A percentile compares a stretch with the other conserved stretches of the same genome.
Conservation (phyloP, 78 protist genomes). For the Cyanophora paradoxa region DNA sequence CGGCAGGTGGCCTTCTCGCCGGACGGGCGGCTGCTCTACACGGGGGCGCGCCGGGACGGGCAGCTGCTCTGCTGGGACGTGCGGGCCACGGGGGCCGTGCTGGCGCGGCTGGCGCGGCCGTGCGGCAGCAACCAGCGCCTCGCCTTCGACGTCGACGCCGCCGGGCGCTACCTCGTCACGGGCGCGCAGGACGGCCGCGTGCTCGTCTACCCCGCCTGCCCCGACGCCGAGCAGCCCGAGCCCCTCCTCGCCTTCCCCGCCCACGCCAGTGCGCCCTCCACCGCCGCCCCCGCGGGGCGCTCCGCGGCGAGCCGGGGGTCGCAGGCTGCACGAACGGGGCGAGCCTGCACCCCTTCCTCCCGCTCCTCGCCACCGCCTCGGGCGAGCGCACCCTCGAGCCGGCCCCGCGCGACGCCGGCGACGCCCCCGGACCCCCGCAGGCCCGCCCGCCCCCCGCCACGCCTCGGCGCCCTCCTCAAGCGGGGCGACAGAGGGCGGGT, state of each 20-base stretch:
- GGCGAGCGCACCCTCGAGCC: constrained; percentile 9
- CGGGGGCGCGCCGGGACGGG: constrained; percentile 27
- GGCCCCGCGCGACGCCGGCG: background rate
- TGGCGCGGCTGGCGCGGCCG: background rate
- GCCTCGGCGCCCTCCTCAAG: no score
- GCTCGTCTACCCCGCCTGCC: background rate
- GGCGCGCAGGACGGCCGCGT: constrained; percentile 15
- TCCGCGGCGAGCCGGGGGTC: no score
- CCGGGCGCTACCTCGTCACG: background rate
- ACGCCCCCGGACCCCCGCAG: no score
- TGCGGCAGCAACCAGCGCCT: constrained; percentile 23
- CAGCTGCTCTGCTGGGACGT: constrained; percentile 10
- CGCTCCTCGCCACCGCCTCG: constrained; percentile 14
- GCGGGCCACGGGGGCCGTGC: background rate
- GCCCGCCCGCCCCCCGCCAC: no score
- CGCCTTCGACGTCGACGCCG: constrained; percentile 16
- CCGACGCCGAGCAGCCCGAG: background rate
- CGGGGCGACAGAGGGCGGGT: no score
- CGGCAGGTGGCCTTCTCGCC: background rate
- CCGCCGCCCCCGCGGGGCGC: no score
- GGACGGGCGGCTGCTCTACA: background rate
- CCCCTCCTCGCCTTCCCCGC: background rate
- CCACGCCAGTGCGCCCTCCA: background rate
- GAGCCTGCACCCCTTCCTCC: constrained; percentile 10
- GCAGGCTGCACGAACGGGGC: background rate